Conservation (phyloP, 345 rosid species). For the Brassica cretica region DNA sequence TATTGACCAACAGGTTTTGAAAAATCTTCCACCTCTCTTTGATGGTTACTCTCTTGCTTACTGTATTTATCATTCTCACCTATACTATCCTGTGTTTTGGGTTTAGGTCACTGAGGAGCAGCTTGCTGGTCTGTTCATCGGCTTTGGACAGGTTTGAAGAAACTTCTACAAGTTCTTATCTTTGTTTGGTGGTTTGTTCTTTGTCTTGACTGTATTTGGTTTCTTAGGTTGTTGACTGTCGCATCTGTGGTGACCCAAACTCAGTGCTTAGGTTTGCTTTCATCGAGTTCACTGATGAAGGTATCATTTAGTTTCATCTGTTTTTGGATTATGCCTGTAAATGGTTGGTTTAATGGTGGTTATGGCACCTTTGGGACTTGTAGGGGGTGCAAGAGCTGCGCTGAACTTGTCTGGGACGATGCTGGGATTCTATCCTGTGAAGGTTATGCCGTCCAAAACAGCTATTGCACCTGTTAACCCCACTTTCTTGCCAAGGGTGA, state of each 20-base stretch:
- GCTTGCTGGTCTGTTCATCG: constrained; percentile 80
- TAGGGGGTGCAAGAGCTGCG: constrained; percentile 81
- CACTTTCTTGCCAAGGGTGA: constrained; percentile 88
- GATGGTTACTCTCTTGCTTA: neutral
- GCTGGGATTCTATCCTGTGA: constrained; percentile 95
- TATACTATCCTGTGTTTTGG: constrained; percentile 1
- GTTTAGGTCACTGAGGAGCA: constrained; percentile 93
- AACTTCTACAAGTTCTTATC: constrained; percentile 1
- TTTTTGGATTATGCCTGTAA: neutral
- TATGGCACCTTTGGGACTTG: constrained; percentile 24
- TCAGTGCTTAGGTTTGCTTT: constrained; percentile 97
- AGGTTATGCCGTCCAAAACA: constrained; percentile 89
- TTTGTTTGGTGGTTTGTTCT: neutral
- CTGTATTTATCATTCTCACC: neutral
- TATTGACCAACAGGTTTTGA: constrained; percentile 77
- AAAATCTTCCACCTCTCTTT: constrained; percentile 4
- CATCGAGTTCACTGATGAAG: constrained; percentile 91
- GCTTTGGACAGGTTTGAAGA: constrained; percentile 73
- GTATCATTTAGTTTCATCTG: constrained; percentile 37
- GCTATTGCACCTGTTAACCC: constrained; percentile 98
- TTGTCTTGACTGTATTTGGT: constrained; percentile 7
- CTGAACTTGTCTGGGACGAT: constrained; percentile 73
- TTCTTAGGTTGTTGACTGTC: constrained; percentile 81
- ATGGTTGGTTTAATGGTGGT: neutral
- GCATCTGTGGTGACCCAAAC: constrained; percentile 93